Evolutionary conservation across 495 filamentous ascomycete species (phyloP).

Genomic region (Hyaloscypha bicolor): DNA sequence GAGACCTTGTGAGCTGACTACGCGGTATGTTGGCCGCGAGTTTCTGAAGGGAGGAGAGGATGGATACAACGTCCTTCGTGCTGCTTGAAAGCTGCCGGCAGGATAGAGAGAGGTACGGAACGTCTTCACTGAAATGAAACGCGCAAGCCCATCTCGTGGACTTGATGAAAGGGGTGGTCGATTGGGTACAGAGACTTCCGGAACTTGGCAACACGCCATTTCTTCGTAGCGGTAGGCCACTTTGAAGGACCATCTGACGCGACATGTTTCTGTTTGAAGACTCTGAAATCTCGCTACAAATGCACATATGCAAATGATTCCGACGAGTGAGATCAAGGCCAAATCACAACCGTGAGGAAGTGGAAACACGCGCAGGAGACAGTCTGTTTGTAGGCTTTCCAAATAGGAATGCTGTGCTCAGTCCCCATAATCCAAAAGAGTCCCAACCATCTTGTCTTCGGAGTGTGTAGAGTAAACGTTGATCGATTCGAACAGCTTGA

Average conservation of each 20-base stretch:
- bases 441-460: slow-evolving; percentile 21
- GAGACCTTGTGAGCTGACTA: slow-evolving; percentile 47
- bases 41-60: slow-evolving; percentile 43
- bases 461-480: slow-evolving; percentile 33
- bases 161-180: slow-evolving; percentile 13
- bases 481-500: slow-evolving; percentile 21
- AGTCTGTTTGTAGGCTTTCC: slow-evolving; percentile 34
- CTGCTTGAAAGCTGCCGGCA: slow-evolving; percentile 34
- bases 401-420: slow-evolving; percentile 29
- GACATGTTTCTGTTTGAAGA: slow-evolving; percentile 32
- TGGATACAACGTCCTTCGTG: slow-evolving; percentile 42
- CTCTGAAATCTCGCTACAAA: slow-evolving; percentile 33
- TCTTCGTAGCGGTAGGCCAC: slow-evolving; percentile 21
- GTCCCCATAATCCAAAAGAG: slow-evolving; percentile 22
- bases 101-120: slow-evolving; percentile 49
- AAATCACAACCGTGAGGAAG: slow-evolving; percentile 28
- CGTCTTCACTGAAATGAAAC: slow-evolving; percentile 34
- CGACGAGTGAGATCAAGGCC: slow-evolving; percentile 42
- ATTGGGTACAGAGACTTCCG: slow-evolving; percentile 26
- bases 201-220: slow-evolving; percentile 32
- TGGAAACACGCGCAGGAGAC: slow-evolving; percentile 28
- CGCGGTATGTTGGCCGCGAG: slow-evolving; percentile 25
- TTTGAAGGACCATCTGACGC: slow-evolving; percentile 25
- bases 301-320: slow-evolving; percentile 42
- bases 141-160: slow-evolving; percentile 30